Percentiles rank a stretch among this genome's conserved stretches.
Evolutionary conservation across 1,284 basidiomycete species (phyloP).

Genomic region (Cutaneotrichosporon dermatis): DNA sequence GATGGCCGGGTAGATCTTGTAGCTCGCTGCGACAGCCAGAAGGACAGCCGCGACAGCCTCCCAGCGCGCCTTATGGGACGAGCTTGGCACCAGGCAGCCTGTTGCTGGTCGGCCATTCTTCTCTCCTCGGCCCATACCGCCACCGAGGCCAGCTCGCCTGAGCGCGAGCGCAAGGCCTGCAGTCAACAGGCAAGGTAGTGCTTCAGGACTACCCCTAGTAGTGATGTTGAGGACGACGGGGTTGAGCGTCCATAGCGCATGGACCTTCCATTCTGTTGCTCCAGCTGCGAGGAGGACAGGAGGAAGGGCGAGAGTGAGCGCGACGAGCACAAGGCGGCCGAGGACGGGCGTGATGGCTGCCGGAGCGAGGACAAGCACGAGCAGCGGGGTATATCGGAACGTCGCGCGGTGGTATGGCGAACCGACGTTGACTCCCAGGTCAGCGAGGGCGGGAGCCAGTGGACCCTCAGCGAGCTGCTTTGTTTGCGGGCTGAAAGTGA

Average conservation of each 20-base stretch:
- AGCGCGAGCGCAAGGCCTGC: constrained; percentile 64
- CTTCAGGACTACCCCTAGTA: constrained; percentile 91
- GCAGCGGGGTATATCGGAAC: constrained; percentile 92
- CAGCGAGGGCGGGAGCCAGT: background rate
- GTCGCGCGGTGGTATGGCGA: constrained; percentile 92
- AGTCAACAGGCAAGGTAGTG: constrained; percentile 63
- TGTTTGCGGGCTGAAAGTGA: background rate
- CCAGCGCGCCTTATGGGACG: constrained; percentile 1
- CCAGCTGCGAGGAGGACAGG: constrained; percentile 60
- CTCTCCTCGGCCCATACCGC: background rate
- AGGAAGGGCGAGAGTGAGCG: constrained; percentile 79
- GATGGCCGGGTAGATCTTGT: constrained; percentile 93
- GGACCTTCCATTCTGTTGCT: constrained; percentile 27
- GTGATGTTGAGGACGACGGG: constrained; percentile 94
- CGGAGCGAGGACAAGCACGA: constrained; percentile 76
- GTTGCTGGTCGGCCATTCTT: background rate
- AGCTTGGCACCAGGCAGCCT: too few relatives aligned
- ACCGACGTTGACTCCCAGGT: background rate
- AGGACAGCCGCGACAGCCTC: constrained; percentile 61
- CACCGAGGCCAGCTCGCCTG: constrained; percentile 50
- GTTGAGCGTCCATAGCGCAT: constrained; percentile 75
- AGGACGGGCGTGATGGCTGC: constrained; percentile 76
- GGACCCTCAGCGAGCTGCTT: constrained; percentile 1
- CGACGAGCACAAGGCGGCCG: constrained; percentile 84
- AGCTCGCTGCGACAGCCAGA: constrained; percentile 77